Conservation (phyloP, 768 basidiomycete species). For the Termitomyces sp. region DNA sequence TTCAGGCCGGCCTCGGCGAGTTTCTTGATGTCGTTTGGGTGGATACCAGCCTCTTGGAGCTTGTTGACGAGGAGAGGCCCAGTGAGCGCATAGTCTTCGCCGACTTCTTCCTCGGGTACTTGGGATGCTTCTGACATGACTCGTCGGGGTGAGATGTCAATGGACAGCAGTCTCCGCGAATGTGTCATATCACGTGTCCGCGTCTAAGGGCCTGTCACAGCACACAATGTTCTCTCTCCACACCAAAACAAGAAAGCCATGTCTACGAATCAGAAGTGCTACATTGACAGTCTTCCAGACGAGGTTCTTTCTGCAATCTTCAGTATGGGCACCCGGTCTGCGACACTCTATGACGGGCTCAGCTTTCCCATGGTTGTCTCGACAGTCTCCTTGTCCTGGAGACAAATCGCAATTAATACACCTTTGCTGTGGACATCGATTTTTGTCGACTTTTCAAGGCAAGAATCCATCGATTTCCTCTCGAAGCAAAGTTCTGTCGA, state of each 20-base stretch:
- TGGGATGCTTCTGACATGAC: slow-evolving; percentile 55
- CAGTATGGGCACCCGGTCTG: not conserved
- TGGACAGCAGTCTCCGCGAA: not conserved
- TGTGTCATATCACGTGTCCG: slow-evolving; percentile 13
- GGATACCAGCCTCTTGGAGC: slow-evolving; percentile 84
- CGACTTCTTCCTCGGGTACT: slow-evolving; percentile 40
- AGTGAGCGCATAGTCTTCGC: slow-evolving; percentile 53
- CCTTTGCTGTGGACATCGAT: not conserved
- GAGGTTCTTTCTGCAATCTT: not conserved
- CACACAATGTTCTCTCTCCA: no score
- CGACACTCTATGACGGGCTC: not conserved
- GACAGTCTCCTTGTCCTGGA: not conserved
- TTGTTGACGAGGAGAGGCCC: slow-evolving; percentile 86
- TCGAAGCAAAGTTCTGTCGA: no score
- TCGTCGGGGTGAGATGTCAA: not conserved
- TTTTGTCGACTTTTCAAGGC: not conserved
- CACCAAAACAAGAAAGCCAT: no score
- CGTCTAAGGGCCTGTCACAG: not conserved
- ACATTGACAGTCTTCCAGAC: not conserved
- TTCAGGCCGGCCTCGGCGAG: slow-evolving; percentile 86
- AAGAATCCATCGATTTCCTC: no score
- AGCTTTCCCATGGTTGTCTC: not conserved
- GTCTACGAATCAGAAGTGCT: not conserved
- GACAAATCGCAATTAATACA: not conserved
- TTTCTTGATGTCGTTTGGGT: slow-evolving; percentile 91